phyloP scores from a whole-genome alignment of 1,139 yeast genomes.

The Yamadazyma mexicana region DNA sequence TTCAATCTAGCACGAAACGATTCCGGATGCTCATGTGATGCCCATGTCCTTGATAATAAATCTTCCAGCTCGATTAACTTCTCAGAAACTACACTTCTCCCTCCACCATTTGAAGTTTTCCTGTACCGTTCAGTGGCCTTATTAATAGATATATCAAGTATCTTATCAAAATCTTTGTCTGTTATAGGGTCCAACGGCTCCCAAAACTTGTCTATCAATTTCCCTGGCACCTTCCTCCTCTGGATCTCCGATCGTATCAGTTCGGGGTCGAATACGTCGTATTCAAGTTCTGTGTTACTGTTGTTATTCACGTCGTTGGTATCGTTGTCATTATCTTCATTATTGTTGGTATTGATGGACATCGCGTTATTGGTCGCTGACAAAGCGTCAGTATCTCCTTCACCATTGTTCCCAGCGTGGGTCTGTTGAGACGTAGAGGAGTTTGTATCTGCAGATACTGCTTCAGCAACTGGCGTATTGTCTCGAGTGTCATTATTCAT shows the following conservation, averaged over 20 bases:
- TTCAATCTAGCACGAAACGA: constrained; percentile 35
- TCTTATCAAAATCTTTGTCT: constrained; percentile 25
- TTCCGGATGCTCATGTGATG: constrained; percentile 20
- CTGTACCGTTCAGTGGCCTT: constrained; percentile 32
- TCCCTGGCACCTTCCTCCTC: constrained; percentile 27
- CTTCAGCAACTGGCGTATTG: too few relatives aligned
- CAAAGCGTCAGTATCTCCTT: not conserved
- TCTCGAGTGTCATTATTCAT: constrained; percentile 6
- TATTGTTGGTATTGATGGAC: not conserved
- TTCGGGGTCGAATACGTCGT: constrained; percentile 16
- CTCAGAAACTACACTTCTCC: not conserved
- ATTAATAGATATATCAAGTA: constrained; percentile 30
- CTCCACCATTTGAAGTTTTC: not conserved
- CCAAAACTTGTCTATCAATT: constrained; percentile 37
- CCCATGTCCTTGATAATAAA: constrained; percentile 32
- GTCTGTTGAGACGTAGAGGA: too few relatives aligned
- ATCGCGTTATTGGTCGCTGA: not conserved
- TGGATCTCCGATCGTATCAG: constrained; percentile 17
- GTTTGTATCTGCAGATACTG: too few relatives aligned
- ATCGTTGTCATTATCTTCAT: not conserved
- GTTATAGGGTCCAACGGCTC: constrained; percentile 25
- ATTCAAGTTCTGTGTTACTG: not conserved
- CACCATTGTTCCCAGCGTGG: too few relatives aligned
- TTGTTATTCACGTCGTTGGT: not conserved
- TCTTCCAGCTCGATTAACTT: constrained; percentile 29